Percentiles rank a stretch among this genome's conserved stretches.
Conservation (phyloP, 192 early-diverging fungal genomes). For the Funneliformis geosporum region DNA sequence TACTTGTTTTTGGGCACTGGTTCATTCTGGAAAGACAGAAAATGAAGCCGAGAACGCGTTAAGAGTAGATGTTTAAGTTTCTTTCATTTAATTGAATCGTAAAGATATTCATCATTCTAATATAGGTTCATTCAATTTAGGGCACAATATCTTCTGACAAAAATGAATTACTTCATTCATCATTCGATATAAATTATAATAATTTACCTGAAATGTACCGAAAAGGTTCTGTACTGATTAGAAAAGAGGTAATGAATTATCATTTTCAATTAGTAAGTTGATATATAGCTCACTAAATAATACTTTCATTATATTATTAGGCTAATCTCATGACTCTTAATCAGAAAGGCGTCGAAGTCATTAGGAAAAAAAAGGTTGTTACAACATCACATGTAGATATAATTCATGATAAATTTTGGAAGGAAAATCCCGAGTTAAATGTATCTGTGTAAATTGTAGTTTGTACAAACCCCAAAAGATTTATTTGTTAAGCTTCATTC, state of each 20-base stretch:
- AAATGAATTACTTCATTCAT: slow-evolving; percentile 86
- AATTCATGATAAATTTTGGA: slow-evolving; percentile 76
- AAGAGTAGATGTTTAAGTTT: slow-evolving; percentile 49
- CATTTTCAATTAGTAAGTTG: slow-evolving; percentile 16
- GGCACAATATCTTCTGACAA: slow-evolving; percentile 87
- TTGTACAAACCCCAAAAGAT: too few relatives aligned
- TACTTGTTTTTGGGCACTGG: slow-evolving; percentile 91
- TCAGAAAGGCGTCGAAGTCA: slow-evolving; percentile 32
- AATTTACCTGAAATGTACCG: slow-evolving; percentile 77
- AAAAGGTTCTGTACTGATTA: slow-evolving; percentile 83
- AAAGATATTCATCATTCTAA: not conserved
- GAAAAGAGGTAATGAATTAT: slow-evolving; percentile 53
- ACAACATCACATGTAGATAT: slow-evolving; percentile 68
- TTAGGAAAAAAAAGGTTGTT: slow-evolving; percentile 59
- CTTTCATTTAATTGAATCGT: slow-evolving; percentile 18
- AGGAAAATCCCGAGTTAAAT: slow-evolving; percentile 34
- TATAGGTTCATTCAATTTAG: slow-evolving; percentile 41
- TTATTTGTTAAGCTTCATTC: too few relatives aligned
- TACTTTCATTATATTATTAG: slow-evolving; percentile 12
- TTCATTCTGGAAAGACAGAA: slow-evolving; percentile 69
- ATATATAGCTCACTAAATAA: not conserved
- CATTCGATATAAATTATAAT: slow-evolving; percentile 90
- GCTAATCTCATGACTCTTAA: slow-evolving; percentile 26
- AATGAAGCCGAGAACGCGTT: slow-evolving; percentile 75
- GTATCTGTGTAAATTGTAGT: not conserved